These are phyloP conservation scores for Hemileccinum impolitum DNA, from an alignment of 768 basidiomycete genomes.

Conservation along the genomic window DNA sequence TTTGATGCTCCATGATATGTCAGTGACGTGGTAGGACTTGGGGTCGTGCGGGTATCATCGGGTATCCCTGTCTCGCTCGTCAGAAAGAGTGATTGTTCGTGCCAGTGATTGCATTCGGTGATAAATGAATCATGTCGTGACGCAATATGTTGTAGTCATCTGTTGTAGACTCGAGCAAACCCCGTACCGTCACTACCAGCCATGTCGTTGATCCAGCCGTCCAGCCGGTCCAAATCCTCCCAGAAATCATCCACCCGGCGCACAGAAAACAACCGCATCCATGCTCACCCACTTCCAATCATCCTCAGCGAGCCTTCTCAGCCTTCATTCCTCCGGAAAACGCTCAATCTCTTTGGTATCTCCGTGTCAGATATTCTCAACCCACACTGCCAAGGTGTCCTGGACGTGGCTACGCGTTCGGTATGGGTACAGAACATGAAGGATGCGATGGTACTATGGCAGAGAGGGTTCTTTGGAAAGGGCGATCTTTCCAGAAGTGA, in stretches of 20 bases:
- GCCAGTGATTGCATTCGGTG: no score
- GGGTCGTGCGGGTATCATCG: no score
- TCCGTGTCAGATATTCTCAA: constrained; percentile 59
- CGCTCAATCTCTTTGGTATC: constrained; percentile 55
- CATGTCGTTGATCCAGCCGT: constrained; percentile 51
- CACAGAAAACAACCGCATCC: constrained; percentile 64
- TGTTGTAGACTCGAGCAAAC: neutral
- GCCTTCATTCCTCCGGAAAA: constrained; percentile 40
- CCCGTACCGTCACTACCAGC: neutral
- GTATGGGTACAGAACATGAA: constrained; percentile 75
- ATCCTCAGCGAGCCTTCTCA: constrained; percentile 42
- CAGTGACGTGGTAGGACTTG: no score
- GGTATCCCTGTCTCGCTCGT: no score
- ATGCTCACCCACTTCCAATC: constrained; percentile 68
- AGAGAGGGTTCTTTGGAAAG: constrained; percentile 95
- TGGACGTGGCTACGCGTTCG: constrained; percentile 77
- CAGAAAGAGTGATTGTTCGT: no score
- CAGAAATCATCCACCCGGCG: constrained; percentile 53
- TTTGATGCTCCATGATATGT: no score
- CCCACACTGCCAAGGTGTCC: constrained; percentile 72
- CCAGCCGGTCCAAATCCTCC: constrained; percentile 34
- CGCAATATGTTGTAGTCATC: no score
- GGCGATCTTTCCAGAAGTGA: constrained; percentile 93
- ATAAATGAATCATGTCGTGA: no score
- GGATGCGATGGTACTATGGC: constrained; percentile 76